Evolutionary conservation across 306 rosid genomes (phyloP), one percentile per base, ranked within the genome.

Genomic region (Pyrus communis): DNA sequence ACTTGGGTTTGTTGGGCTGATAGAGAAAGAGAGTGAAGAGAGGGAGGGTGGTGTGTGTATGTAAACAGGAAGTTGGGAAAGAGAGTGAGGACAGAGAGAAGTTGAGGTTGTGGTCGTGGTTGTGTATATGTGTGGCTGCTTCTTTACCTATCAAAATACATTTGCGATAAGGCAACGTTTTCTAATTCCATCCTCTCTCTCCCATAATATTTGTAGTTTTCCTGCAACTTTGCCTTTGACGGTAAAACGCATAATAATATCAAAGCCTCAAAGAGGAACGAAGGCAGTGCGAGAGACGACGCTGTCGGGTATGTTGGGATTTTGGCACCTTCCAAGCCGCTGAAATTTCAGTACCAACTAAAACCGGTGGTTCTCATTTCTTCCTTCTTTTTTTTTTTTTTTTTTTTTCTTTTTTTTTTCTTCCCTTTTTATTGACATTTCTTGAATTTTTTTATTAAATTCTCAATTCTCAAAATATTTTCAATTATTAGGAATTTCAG

Each of bases 71-170:
- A 71, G 79, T 31, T 12, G 45, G 75, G n/a, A 69, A 58, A 52
- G 64, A 77, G 22, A 42, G 45, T 38, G 42, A 38, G 42, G 2
- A 38, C 42, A 8, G 42, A 38, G 42, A 3, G 27, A 73, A 30
- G 9, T 38, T 38, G 42, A 27, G 42, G 60, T 73, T 76, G 84
- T 83, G 92, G 88, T 18, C 79, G 78, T 78, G 73, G 42, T 7
- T 38, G 42, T 38, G 42, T 35, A 79, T 51, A 11, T 70, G 85
- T 86, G 98, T 91, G 98, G 98, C 84, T 79, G 68, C 54, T 81
- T 87, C 79, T 87, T 78, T 68, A 84, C 91, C 97, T 85, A 77
- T 75, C 91, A 82, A 84, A 84, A 68, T 80, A 45, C 68, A 71
- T 9, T 57, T 68, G 79, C 71, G 87, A 84, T 84, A 84, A 80